Evolutionary conservation across 192 early-diverging fungal genomes (phyloP), one percentile per base, ranked within the genome.

Genomic region (Coemansia sp.): DNA sequence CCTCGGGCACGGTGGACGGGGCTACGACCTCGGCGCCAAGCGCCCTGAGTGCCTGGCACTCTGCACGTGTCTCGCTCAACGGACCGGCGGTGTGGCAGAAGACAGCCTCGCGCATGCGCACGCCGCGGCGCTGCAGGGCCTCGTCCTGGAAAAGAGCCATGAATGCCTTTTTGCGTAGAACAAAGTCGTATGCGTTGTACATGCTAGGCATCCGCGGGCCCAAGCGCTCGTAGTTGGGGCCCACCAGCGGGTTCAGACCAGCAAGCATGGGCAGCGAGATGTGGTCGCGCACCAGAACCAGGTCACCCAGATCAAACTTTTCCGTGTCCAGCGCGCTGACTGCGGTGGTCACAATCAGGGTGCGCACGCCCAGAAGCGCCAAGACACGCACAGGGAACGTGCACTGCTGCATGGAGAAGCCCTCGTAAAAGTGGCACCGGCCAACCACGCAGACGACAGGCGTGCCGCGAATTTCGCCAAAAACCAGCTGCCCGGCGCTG

Each of bases 401-500:
- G 13, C 85, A 84, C 36, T 89, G 82, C 44, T 84, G 73, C 45
- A 90, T 73, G 11, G 83, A 79, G 60, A 91, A 86, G 10, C 94
- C 93, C 63, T 95, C 93, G 61, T 95, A 95, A 38, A 80, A 84
- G 62, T 95, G 93, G 77, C 85, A 89, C 20, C 93, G 78, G n/a
- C 93, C 93, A 9, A 90, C 87, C 78, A 94, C 88, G 65, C 84
- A 88, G 27, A 93, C 86, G 4, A 82, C 82, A 22, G 83, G 81
- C 17, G 73, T 80, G 33, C 83, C 80, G 29, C 84, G 78, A 38
- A 96, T 73, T 38, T 84, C 80, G 50, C 91, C 92, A 78, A 94
- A 91, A 8, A 91, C 89, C 20, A 96, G 71, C 0, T 46, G 24
- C 2, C 79, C 77, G 1, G 66, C 41, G 1, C 62, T 60, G 17